Evolutionary conservation across 306 rosid genomes (phyloP), one percentile per base, ranked within the genome.

Genomic region (Herpetospermum pedunculosum): DNA sequence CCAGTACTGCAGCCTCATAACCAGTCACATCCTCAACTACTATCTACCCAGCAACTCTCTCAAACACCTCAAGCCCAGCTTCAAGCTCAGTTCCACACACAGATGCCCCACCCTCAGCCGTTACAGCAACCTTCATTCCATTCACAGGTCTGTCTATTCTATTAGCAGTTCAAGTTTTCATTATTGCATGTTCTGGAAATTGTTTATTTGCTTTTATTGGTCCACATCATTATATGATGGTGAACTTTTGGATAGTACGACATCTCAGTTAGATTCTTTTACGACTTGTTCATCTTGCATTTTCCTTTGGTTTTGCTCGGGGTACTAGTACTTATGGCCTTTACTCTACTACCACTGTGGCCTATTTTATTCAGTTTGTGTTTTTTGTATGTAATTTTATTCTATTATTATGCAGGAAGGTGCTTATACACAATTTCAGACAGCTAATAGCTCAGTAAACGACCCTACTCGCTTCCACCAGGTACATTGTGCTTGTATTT

Each of bases 11-110:
- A 83, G 79, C 80, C 87, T 65, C 90, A 77, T 58, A 75, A 72
- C 79, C 89, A 79, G 79, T 68, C 89, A 28, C 89, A 83, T n/a
- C 78, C 86, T 74, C 88, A 85, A 79, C 53, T 76, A 63, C 75
- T 46, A 62, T 77, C 96, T 34, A 19, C 81, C 58, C 96, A 82
- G 76, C 93, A 83, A 77, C 77, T 81, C 84, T 70, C 87, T 26
- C 92, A 84, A 72, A 80, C 76, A 21, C 93, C 80, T 47, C 97
- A 84, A 80, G 72, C 68, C 54, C 89, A 83, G 80, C 86, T 78
- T 77, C 92, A 87, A 60, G 68, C 83, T 67, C 87, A 86, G 76
- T 77, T 81, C 81, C 96, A 87, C 77, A 85, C 86, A 25, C 92
- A 80, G 77, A 74, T 70, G 79, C 85, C 37, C 76, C 84, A 75